Percentiles rank a stretch among this genome's conserved stretches.
Evolutionary conservation across 2,329 filamentous ascomycete species (phyloP).

Genomic region (Penicillium brasilianum): DNA sequence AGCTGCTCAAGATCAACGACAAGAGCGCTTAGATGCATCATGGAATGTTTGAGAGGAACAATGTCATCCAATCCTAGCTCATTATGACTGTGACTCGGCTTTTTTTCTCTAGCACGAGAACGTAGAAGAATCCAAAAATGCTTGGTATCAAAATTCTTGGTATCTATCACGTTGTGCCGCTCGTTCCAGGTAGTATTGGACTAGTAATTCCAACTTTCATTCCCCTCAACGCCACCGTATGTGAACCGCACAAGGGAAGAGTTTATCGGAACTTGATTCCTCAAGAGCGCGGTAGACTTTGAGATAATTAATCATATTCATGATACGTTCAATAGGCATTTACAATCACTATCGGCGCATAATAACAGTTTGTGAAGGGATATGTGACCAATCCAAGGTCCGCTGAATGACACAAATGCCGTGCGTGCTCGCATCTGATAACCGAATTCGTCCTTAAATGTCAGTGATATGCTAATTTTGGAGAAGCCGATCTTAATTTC

Average conservation of each 20-base stretch:
- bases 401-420: not conserved
- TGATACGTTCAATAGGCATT: not conserved
- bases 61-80: not conserved
- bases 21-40: constrained; percentile 47
- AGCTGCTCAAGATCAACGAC: constrained; percentile 68
- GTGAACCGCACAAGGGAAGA: not conserved
- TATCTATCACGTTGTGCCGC: not conserved
- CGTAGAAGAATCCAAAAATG: not conserved
- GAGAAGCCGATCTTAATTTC: not conserved
- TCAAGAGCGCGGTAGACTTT: not conserved
- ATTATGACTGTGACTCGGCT: not conserved
- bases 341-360: not conserved
- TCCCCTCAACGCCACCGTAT: not conserved
- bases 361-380: not conserved
- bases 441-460: not conserved
- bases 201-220: not conserved
- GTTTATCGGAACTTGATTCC: not conserved
- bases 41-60: not conserved
- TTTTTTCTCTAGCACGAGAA: not conserved
- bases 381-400: not conserved
- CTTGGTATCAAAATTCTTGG: not conserved
- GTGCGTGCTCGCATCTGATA: not conserved
- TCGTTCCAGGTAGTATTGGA: not conserved
- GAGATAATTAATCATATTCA: not conserved
- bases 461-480: not conserved